Base-by-base conservation (phyloP, 2,329 filamentous ascomycete species). In the Fusarium caatingaense region DNA sequence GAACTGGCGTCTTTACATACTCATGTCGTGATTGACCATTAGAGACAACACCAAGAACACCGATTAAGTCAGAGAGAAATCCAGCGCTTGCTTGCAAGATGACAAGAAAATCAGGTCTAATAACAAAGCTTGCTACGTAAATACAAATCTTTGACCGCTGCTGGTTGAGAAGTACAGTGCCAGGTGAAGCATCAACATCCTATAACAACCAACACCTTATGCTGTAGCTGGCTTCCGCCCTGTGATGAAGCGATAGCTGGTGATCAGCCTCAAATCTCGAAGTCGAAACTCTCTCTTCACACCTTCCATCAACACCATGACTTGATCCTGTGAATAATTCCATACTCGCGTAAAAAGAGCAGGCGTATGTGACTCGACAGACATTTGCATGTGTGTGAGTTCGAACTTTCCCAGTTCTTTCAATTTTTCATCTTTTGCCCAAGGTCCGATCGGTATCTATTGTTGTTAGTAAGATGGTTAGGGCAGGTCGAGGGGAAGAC, bases 251-350 rank as follows among this genome's bases (percentile, higher is more conserved):
- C 68, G 69, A 46, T 73, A 73, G 11, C 54, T 70, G 9, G 71
- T 73, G 21, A 73, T 73, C 20, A 73, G 16, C 9, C 71, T 60
- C 28, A 73, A 45, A 4, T 73, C 59, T 23, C 64, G 61, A 28
- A 64, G 64, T 10, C 71, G 56, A n/a, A 73, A 87, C 69, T 85
- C 83, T 56, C 81, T 82, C 66, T 86, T 85, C 13, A 83, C 81
- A 13, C 86, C 85, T 47, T 84, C 79, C 65, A 84, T 82, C 47
- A 86, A 69, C 3, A 80, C 73, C 61, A 78, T 72, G 0, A 81
- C 80, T 23, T 82, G 80, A 42, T 84, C 82, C 12, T 82, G 74
- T 1, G 80, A 73, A 57, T 79, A 82, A 47, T 77, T 76, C 64
- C 75, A 77, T 0, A 81, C 80, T 2, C 81, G 76, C 0, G 80